Conservation (phyloP, 2,329 filamentous ascomycete species). For the Phyllosticta paracitricarpa region DNA sequence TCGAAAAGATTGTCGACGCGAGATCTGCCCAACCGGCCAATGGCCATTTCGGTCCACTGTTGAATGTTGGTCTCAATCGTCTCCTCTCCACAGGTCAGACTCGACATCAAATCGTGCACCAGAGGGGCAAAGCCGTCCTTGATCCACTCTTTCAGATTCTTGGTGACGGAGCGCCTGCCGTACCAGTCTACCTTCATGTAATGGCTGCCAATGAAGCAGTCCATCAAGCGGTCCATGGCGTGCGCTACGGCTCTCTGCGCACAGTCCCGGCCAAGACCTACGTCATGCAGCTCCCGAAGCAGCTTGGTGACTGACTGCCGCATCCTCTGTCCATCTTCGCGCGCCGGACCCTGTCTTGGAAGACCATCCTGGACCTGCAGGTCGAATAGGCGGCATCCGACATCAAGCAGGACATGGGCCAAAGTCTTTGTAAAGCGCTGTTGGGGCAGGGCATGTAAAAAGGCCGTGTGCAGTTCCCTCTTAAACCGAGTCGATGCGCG, state of each 20-base stretch:
- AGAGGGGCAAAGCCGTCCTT: conserved; percentile 56
- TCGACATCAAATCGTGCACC: conserved; percentile 49
- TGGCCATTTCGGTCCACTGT: conserved; percentile 60
- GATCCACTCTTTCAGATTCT: conserved; percentile 56
- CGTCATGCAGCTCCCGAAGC: conserved; percentile 49
- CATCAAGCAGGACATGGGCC: conserved; percentile 42
- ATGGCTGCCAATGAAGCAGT: conserved; percentile 49
- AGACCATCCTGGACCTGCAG: conserved; percentile 15
- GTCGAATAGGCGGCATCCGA: conserved; percentile 40
- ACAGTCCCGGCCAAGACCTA: conserved; percentile 58
- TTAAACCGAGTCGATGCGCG: conserved; percentile 39
- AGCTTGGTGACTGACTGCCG: conserved; percentile 21
- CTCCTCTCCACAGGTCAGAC: conserved; percentile 21
- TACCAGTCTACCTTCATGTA: conserved; percentile 54
- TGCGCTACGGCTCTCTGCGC: conserved; percentile 65
- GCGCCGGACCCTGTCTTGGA: neutral
- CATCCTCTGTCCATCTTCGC: conserved; percentile 3
- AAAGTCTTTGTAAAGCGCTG: conserved; percentile 45
- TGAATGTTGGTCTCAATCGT: conserved; percentile 41
- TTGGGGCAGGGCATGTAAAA: conserved; percentile 51
- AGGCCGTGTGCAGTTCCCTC: conserved; percentile 53
- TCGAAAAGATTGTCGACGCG: conserved; percentile 67
- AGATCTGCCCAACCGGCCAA: conserved; percentile 57
- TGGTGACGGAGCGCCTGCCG: conserved; percentile 45
- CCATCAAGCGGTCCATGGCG: conserved; percentile 57